Percentiles rank a stretch among this genome's conserved stretches.
Evolutionary conservation across 805 yeast genomes (phyloP).

Genomic region (Candida ulmi): DNA sequence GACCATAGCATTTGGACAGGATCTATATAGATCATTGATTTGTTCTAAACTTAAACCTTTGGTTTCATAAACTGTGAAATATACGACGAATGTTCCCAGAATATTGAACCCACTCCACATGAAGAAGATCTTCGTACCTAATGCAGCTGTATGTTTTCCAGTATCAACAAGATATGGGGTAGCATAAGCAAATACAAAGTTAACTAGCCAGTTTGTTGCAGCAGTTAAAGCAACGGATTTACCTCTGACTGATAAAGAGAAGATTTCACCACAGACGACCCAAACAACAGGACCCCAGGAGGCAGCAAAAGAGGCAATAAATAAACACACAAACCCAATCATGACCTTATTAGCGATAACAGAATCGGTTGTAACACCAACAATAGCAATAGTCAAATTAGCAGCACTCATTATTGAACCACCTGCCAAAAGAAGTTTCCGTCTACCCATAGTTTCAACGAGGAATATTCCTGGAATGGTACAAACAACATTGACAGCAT

Average conservation of each 20-base stretch:
- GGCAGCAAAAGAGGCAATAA: constrained; percentile 72
- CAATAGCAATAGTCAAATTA: constrained; percentile 63
- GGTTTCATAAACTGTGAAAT: constrained; percentile 71
- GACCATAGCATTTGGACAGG: constrained; percentile 48
- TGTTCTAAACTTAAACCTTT: constrained; percentile 77
- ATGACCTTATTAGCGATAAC: constrained; percentile 46
- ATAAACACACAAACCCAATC: constrained; percentile 62
- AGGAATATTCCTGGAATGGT: constrained; percentile 80
- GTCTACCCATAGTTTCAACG: constrained; percentile 77
- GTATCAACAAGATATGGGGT: constrained; percentile 74
- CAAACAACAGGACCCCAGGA: constrained; percentile 83
- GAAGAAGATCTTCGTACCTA: constrained; percentile 71
- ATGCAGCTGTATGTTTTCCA: constrained; percentile 59
- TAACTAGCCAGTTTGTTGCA: constrained; percentile 76
- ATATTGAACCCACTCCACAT: constrained; percentile 74
- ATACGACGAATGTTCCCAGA: constrained; percentile 53
- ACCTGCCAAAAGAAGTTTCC: constrained; percentile 64
- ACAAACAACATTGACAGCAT: constrained; percentile 74
- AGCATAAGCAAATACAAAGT: constrained; percentile 66
- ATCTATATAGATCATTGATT: constrained; percentile 66
- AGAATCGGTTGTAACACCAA: constrained; percentile 44
- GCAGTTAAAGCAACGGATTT: constrained; percentile 72
- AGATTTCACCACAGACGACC: constrained; percentile 65
- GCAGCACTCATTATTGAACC: constrained; percentile 71
- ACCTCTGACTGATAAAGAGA: constrained; percentile 68